phyloP scores from a whole-genome alignment of 2,329 filamentous ascomycete species.

The Fusarium xyrophilum region DNA sequence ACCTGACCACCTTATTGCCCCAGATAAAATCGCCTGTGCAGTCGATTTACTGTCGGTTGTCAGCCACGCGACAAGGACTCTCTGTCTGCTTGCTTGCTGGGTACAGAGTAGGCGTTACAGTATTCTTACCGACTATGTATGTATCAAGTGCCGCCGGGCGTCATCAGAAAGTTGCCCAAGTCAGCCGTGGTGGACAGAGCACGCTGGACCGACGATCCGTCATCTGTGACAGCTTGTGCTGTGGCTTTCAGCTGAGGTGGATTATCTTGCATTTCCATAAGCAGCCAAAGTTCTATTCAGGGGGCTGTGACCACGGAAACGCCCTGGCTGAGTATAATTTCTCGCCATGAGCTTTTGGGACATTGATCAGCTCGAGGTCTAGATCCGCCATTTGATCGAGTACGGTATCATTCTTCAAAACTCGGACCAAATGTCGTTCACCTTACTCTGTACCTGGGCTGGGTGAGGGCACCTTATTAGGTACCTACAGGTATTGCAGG shows the following conservation, averaged over 20 bases:
- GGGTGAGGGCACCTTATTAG: too few species aligned
- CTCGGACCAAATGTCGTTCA: too few species aligned
- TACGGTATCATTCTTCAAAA: neutral
- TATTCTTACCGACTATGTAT: neutral
- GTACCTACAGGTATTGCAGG: neutral
- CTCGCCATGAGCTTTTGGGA: slow-evolving; percentile 1
- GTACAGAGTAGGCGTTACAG: too few species aligned
- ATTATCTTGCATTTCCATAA: slow-evolving; percentile 14
- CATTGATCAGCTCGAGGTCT: neutral
- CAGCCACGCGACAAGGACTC: slow-evolving; percentile 31
- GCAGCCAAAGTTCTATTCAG: slow-evolving; percentile 15
- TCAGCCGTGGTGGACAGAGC: slow-evolving; percentile 5
- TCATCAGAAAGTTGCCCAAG: slow-evolving; percentile 16
- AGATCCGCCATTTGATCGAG: neutral
- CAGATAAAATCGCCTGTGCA: slow-evolving; percentile 20
- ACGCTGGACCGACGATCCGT: slow-evolving; percentile 14
- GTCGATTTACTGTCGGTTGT: slow-evolving; percentile 23
- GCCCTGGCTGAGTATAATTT: slow-evolving; percentile 20
- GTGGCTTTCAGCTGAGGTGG: slow-evolving; percentile 32
- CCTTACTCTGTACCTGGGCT: too few species aligned
- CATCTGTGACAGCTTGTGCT: slow-evolving; percentile 20
- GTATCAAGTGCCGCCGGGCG: slow-evolving; percentile 6
- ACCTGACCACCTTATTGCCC: slow-evolving; percentile 23
- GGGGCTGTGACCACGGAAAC: slow-evolving; percentile 16
- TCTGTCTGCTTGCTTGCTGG: neutral